Evolutionary conservation across 441 rosid species (phyloP), one percentile per base, ranked within the genome.

Genomic region (Bocquillonia castaneifolia): DNA sequence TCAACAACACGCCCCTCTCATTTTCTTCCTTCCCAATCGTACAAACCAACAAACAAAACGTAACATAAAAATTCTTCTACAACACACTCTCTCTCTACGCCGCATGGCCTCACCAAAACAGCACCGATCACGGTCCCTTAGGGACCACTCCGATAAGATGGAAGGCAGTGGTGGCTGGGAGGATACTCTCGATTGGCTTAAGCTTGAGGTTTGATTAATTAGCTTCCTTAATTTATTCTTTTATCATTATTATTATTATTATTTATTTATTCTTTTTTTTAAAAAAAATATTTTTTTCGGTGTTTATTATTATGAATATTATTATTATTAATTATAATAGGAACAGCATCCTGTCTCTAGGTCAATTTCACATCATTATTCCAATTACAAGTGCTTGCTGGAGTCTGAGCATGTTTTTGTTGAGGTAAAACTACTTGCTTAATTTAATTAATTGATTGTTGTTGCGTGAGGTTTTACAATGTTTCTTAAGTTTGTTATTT

Each of bases 121-220:
- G 12, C 78, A 75, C 42, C 77, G 88, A 68, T 62, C 85, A 48
- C 72, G 81, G 71, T 80, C 94, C 69, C 73, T 80, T 44, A 75
- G 87, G 18, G 86, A 74, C 74, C 67, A 83, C 55, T 58, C 81
- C 59, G 31, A 80, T 75, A 81, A 79, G 85, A 79, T 87, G 84
- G 96, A 92, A 48, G 87, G 82, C 54, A 77, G 86, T 47, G 91
- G 89, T 57, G 87, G 97, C 79, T 92, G 97, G 96, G 93, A 90
- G 73, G 92, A 90, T 60, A 74, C 84, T 45, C 80, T 92, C 66
- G 99, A 87, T 71, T 94, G 98, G 98, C 85, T 83, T 70, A 80
- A 92, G 84, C 47, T 79, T 63, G 97, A 92, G 79, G 99, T 92
- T 17, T 8, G 22, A 8, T 23, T 59, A 23, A 61, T 66, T 10